These are phyloP conservation scores for Curvularia lunata DNA, from an alignment of 2,329 filamentous ascomycete genomes.

Conservation along the genomic window DNA sequence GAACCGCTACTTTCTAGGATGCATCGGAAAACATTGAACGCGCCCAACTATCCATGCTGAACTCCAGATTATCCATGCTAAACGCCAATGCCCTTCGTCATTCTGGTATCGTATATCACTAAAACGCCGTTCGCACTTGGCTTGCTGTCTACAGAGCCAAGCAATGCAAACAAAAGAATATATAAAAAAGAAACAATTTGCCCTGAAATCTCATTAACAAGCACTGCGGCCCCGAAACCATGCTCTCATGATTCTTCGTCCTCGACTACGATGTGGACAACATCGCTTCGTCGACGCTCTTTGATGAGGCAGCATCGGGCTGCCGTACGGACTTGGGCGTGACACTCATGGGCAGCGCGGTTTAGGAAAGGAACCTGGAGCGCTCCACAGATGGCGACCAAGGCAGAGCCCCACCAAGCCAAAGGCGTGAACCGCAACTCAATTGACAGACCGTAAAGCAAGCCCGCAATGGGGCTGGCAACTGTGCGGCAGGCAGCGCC, in stretches of 20 bases:
- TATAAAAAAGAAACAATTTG: background rate
- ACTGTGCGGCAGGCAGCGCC: slow-evolving; percentile 75
- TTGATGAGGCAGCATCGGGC: slow-evolving; percentile 30
- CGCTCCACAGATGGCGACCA: slow-evolving; percentile 63
- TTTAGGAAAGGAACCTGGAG: slow-evolving; percentile 64
- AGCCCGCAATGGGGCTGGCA: slow-evolving; percentile 70
- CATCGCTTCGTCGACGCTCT: slow-evolving; percentile 23
- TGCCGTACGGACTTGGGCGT: slow-evolving; percentile 35
- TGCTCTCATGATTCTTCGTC: slow-evolving; percentile 17
- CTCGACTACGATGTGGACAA: slow-evolving; percentile 38
- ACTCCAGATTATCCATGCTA: slow-evolving; percentile 6
- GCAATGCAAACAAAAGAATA: slow-evolving; percentile 3
- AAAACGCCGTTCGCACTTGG: slow-evolving; percentile 8
- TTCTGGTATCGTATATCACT: slow-evolving; percentile 10
- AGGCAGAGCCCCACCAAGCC: slow-evolving; percentile 66
- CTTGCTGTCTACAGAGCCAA: background rate
- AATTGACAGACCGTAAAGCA: slow-evolving; percentile 68
- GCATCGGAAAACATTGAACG: background rate
- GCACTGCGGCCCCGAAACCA: background rate
- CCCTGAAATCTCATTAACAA: background rate
- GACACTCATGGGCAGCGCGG: slow-evolving; percentile 51
- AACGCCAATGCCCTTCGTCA: slow-evolving; percentile 1
- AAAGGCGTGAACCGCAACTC: slow-evolving; percentile 65
- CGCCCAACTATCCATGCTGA: background rate
- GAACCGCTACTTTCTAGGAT: background rate